These are phyloP conservation scores for Sporothrix euskadiensis DNA, from an alignment of 2,329 filamentous ascomycete species.

Conservation along the genomic window DNA sequence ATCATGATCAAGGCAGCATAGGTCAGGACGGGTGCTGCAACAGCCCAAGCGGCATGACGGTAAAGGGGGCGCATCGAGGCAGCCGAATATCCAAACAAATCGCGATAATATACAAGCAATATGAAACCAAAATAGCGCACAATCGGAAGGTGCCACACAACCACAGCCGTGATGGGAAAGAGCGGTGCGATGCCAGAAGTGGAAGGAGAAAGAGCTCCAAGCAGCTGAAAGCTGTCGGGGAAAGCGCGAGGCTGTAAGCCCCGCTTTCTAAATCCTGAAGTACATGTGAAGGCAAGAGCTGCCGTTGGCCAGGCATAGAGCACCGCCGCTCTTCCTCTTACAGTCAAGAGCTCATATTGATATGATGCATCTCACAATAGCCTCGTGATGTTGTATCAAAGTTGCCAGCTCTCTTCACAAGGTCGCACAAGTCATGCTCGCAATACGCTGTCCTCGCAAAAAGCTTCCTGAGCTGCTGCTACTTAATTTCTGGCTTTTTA, in stretches of 20 bases:
- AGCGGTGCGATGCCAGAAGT: not conserved
- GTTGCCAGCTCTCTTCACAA: not conserved
- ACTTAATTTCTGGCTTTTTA: not conserved
- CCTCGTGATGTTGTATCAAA: not conserved
- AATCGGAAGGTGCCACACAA: not conserved
- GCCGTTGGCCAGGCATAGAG: not conserved
- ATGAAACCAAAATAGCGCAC: not conserved
- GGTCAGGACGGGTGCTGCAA: conserved; percentile 42
- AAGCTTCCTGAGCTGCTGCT: not conserved
- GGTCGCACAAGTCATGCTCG: not conserved
- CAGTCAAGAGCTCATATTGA: not conserved
- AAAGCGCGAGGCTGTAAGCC: conserved; percentile 19
- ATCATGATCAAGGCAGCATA: conserved; percentile 38
- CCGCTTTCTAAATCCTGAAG: not conserved
- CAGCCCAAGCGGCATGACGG: conserved; percentile 51
- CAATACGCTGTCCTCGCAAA: not conserved
- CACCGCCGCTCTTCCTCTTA: not conserved
- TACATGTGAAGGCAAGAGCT: not conserved
- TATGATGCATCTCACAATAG: not conserved
- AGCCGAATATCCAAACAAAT: conserved; percentile 22
- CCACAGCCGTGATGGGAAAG: not conserved
- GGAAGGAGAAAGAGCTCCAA: not conserved
- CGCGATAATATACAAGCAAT: conserved; percentile 8
- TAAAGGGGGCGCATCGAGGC: conserved; percentile 27
- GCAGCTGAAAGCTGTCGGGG: not conserved